These are phyloP conservation scores for Eimeria sp. DNA, from an alignment of 169 alveolate species.

Conservation along the genomic window DNA sequence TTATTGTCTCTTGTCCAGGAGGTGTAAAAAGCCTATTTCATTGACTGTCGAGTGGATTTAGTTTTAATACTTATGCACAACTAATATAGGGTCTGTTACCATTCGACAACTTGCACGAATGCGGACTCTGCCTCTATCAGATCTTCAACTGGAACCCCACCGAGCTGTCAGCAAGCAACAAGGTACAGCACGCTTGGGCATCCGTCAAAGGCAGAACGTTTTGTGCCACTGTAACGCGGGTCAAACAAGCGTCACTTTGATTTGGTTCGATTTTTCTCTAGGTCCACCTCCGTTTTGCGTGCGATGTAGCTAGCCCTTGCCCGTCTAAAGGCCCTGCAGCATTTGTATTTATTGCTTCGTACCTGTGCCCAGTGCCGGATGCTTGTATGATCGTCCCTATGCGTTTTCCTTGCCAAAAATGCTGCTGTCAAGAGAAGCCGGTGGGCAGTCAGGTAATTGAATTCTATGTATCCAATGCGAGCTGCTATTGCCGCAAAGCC, in stretches of 20 bases:
- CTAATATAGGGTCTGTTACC: conserved; percentile 36
- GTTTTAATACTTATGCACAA: too few relatives aligned
- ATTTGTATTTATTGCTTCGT: not conserved
- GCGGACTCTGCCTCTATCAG: conserved; percentile 68
- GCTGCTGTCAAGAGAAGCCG: conserved; percentile 76
- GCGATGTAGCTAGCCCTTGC: not conserved
- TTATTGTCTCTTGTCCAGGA: not conserved
- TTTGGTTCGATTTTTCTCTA: not conserved
- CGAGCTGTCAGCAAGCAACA: conserved; percentile 62
- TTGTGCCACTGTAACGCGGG: not conserved
- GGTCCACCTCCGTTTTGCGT: not conserved
- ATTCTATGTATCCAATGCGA: conserved; percentile 64
- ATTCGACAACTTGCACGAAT: conserved; percentile 65
- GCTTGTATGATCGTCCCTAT: conserved; percentile 62
- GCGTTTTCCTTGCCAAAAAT: conserved; percentile 71
- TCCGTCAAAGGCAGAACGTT: not conserved
- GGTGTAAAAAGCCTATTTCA: not conserved
- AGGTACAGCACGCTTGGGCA: not conserved
- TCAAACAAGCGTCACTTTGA: not conserved
- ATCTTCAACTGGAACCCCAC: conserved; percentile 60
- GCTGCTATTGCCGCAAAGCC: conserved; percentile 45
- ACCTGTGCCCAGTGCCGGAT: conserved; percentile 83
- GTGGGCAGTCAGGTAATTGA: conserved; percentile 78
- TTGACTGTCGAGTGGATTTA: not conserved
- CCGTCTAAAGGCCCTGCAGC: not conserved